Percentiles rank a stretch among this genome's conserved stretches.
phyloP scores from a whole-genome alignment of 2,329 filamentous ascomycete species.

The Phaeosphaeriaceae sp. region DNA sequence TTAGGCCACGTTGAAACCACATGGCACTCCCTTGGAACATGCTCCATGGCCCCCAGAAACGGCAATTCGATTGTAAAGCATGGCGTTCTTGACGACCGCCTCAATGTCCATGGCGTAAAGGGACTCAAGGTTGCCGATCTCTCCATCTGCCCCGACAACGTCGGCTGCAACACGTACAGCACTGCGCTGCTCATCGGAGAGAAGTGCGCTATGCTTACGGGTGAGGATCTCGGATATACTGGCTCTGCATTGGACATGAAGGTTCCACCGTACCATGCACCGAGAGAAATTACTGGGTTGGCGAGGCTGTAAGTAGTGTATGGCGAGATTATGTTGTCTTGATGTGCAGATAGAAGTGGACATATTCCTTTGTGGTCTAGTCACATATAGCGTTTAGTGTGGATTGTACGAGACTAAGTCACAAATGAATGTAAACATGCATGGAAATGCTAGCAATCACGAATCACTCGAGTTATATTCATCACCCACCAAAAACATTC shows the following conservation, averaged over 20 bases:
- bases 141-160: constrained; percentile 79
- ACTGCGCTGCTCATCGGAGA: constrained; percentile 78
- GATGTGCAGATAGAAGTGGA: too few relatives aligned
- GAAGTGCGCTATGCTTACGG: constrained; percentile 73
- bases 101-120: constrained; percentile 79
- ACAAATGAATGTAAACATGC: too few relatives aligned
- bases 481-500: too few relatives aligned
- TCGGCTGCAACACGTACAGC: constrained; percentile 66
- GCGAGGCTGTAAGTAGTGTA: constrained; percentile 3
- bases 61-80: constrained; percentile 83
- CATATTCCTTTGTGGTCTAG: too few relatives aligned
- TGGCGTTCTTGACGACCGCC: constrained; percentile 76
- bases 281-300: constrained; percentile 50
- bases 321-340: neutral
- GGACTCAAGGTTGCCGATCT: constrained; percentile 79
- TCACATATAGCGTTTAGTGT: too few relatives aligned
- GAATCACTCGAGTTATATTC: too few relatives aligned
- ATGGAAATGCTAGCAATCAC: too few relatives aligned
- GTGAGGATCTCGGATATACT: constrained; percentile 76
- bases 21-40: constrained; percentile 72
- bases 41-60: constrained; percentile 76
- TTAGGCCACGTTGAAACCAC: constrained; percentile 73
- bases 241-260: constrained; percentile 79
- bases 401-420: too few relatives aligned
- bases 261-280: constrained; percentile 60